Evolutionary conservation across 2,329 filamentous ascomycete genomes (phyloP).

Genomic region (Paracamarosporium sp.): DNA sequence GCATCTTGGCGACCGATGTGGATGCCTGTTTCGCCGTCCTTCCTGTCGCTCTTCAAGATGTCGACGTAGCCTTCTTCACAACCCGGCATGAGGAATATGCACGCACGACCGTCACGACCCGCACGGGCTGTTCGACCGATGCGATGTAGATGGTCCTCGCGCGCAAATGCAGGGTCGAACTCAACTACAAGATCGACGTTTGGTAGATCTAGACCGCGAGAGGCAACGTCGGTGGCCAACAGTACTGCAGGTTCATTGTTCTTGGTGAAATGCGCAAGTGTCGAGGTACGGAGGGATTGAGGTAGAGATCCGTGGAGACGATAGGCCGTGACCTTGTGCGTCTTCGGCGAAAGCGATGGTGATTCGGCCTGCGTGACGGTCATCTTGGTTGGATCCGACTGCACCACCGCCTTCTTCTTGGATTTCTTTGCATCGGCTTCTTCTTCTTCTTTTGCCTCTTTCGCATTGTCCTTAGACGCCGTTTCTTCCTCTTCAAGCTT

Average conservation of each 20-base stretch:
- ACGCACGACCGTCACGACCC: constrained; percentile 83
- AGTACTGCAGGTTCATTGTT: constrained; percentile 80
- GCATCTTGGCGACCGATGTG: constrained; percentile 65
- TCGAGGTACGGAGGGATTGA: constrained; percentile 85
- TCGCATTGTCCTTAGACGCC: constrained; percentile 24
- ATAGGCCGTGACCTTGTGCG: constrained; percentile 81
- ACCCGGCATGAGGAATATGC: constrained; percentile 89
- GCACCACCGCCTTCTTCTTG: constrained; percentile 46
- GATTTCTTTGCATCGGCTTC: constrained; percentile 27
- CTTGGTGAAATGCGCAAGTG: constrained; percentile 78
- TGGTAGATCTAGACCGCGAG: constrained; percentile 92
- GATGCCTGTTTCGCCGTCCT: constrained; percentile 64
- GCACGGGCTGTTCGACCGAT: constrained; percentile 95
- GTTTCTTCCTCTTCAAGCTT: constrained; percentile 39
- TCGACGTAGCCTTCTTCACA: constrained; percentile 90
- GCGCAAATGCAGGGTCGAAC: constrained; percentile 93
- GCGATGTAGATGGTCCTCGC: constrained; percentile 91
- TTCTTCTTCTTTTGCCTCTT: constrained; percentile 34
- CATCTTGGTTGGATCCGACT: constrained; percentile 50
- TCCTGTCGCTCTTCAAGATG: constrained; percentile 75
- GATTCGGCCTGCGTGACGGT: constrained; percentile 69
- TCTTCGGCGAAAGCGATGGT: constrained; percentile 74
- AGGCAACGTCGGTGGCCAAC: constrained; percentile 93
- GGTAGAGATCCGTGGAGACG: constrained; percentile 91
- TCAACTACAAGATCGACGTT: constrained; percentile 95